Percentiles rank a stretch among this genome's conserved stretches.
Conservation (phyloP, 148 eudicot genomes). For the Pharnaceum exiguum region DNA sequence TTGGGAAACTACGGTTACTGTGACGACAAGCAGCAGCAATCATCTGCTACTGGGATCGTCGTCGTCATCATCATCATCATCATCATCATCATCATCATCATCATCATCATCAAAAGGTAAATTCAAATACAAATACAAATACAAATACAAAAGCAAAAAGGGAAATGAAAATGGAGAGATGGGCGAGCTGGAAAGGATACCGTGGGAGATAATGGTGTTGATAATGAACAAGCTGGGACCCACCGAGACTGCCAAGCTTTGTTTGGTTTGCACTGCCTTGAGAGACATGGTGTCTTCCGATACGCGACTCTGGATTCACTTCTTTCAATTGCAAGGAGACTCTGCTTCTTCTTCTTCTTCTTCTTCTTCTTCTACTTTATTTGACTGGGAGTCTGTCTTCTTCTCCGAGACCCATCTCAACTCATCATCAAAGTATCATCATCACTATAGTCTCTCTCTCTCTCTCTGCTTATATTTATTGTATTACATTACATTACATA, state of each 20-base stretch:
- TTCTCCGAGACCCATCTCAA: conserved; percentile 60
- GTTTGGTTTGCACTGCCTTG: conserved; percentile 53
- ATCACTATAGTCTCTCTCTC: not conserved
- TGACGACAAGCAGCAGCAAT: too few relatives aligned
- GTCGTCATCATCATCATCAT: too few relatives aligned
- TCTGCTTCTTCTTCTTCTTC: too few relatives aligned
- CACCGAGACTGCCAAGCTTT: conserved; percentile 47
- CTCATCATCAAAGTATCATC: conserved; percentile 29
- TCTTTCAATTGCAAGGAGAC: conserved; percentile 40
- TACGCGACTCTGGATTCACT: conserved; percentile 66
- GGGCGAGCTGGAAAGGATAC: conserved; percentile 61
- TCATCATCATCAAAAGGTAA: too few relatives aligned
- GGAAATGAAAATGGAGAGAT: conserved; percentile 3
- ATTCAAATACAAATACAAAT: not conserved
- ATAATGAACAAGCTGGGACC: conserved; percentile 59
- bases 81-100: too few relatives aligned
- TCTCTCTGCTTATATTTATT: not conserved
- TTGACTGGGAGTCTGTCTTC: conserved; percentile 57
- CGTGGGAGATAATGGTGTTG: conserved; percentile 45
- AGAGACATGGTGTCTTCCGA: conserved; percentile 41
- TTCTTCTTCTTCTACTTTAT: too few relatives aligned
- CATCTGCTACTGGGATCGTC: too few relatives aligned
- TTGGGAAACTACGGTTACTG: too few relatives aligned
- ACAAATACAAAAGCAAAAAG: not conserved
- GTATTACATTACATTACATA: not conserved